Evolutionary conservation across 2,329 filamentous ascomycete species (phyloP).

Genomic region (Exutisphaerella laricina): DNA sequence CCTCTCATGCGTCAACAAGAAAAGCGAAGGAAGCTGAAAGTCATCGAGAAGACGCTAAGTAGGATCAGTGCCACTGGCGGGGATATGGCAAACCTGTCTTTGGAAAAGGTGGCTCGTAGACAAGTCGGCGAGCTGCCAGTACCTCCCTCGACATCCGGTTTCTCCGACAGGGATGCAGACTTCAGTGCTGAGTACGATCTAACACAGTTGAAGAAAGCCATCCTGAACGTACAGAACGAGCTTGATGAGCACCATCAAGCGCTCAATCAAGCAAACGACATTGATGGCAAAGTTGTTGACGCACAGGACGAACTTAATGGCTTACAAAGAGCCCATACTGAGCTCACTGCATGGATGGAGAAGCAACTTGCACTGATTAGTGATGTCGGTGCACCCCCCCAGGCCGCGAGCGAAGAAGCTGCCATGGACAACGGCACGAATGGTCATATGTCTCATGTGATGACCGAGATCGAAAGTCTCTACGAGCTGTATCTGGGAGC

Average conservation of each 20-base stretch:
- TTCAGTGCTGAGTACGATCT: constrained; percentile 24
- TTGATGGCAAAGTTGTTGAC: constrained; percentile 4
- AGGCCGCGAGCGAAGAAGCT: background rate
- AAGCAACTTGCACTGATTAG: constrained; percentile 29
- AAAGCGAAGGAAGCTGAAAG: constrained; percentile 25
- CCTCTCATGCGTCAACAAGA: constrained; percentile 27
- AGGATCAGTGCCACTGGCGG: constrained; percentile 17
- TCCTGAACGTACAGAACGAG: constrained; percentile 23
- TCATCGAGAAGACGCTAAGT: constrained; percentile 23
- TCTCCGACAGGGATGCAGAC: constrained; percentile 20
- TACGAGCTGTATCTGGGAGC: constrained; percentile 29
- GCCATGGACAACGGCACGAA: constrained; percentile 1
- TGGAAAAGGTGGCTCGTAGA: constrained; percentile 27
- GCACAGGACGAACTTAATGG: constrained; percentile 22
- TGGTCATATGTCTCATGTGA: constrained; percentile 5
- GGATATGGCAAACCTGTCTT: constrained; percentile 12
- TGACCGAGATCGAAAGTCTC: constrained; percentile 22
- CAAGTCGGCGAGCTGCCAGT: constrained; percentile 27
- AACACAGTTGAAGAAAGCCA: constrained; percentile 28
- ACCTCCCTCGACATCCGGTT: constrained; percentile 19
- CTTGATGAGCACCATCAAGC: constrained; percentile 17
- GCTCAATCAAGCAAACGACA: constrained; percentile 3
- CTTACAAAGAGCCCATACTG: constrained; percentile 28
- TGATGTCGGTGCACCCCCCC: constrained; percentile 16
- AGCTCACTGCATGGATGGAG: constrained; percentile 33